Conservation (phyloP, 345 rosid genomes). For the Hypericum androsaemum region DNA sequence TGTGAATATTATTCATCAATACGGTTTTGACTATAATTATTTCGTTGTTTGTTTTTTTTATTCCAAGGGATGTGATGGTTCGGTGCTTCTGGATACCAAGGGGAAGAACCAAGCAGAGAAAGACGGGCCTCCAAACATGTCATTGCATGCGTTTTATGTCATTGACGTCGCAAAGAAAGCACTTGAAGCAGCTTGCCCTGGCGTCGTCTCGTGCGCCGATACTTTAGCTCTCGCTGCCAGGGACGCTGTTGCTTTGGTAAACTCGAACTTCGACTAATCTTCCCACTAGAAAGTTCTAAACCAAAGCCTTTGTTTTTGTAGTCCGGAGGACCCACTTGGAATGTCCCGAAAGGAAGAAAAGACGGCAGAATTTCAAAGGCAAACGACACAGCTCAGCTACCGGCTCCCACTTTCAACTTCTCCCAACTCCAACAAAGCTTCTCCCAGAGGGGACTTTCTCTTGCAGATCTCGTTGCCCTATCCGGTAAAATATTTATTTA, state of each 20-base stretch:
- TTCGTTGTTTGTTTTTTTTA: not conserved
- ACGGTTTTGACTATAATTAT: not conserved
- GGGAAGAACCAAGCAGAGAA: constrained; percentile 36
- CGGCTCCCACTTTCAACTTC: constrained; percentile 36
- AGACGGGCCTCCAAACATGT: constrained; percentile 33
- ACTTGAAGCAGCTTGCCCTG: constrained; percentile 33
- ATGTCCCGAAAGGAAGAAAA: constrained; percentile 40
- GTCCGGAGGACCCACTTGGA: constrained; percentile 48
- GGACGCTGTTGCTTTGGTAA: constrained; percentile 35
- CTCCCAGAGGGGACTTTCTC: constrained; percentile 32
- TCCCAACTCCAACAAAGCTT: constrained; percentile 38
- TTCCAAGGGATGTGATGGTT: constrained; percentile 38
- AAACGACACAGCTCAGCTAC: constrained; percentile 30
- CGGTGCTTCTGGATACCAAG: constrained; percentile 27
- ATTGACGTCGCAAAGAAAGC: constrained; percentile 36
- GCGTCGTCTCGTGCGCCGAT: constrained; percentile 42
- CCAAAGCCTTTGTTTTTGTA: constrained; percentile 1
- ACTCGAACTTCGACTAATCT: not conserved
- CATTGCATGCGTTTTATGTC: constrained; percentile 37
- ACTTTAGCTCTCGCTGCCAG: constrained; percentile 41
- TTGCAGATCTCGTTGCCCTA: constrained; percentile 37
- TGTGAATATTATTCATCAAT: not conserved
- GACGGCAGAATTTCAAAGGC: constrained; percentile 39
- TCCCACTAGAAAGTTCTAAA: too few species aligned
- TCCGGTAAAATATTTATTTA: constrained; percentile 20